These are phyloP conservation scores for Colletotrichum sidae DNA, from an alignment of 2,329 filamentous ascomycete species.

Conservation along the genomic window DNA sequence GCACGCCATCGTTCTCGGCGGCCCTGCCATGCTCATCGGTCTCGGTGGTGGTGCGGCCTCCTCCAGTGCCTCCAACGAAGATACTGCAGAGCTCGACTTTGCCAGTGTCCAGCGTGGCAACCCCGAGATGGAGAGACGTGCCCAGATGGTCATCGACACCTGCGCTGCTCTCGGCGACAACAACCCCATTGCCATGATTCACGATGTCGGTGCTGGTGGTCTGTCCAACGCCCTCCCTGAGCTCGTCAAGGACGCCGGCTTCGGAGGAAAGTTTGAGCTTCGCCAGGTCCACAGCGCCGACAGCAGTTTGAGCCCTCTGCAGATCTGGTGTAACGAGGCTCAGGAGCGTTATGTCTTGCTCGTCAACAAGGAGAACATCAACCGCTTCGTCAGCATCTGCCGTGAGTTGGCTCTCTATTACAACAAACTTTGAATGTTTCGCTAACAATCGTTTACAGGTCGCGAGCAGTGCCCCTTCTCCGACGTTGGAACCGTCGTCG, in stretches of 20 bases:
- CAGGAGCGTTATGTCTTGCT: slow-evolving; percentile 96
- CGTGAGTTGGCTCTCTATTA: slow-evolving; percentile 50
- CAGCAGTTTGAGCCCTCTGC: slow-evolving; percentile 90
- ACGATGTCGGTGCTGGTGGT: slow-evolving; percentile 96
- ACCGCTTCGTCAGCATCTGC: slow-evolving; percentile 77
- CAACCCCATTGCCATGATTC: slow-evolving; percentile 95
- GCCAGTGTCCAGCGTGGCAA: slow-evolving; percentile 97
- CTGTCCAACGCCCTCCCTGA: slow-evolving; percentile 80
- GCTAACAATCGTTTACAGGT: slow-evolving; percentile 53
- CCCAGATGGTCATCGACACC: slow-evolving; percentile 97
- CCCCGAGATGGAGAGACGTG: slow-evolving; percentile 93
- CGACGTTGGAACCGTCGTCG: slow-evolving; percentile 82
- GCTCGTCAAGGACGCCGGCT: slow-evolving; percentile 89
- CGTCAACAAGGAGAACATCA: slow-evolving; percentile 83
- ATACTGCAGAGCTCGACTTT: slow-evolving; percentile 93
- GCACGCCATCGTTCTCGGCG: slow-evolving; percentile 91
- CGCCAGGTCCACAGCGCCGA: slow-evolving; percentile 93
- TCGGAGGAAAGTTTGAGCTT: slow-evolving; percentile 93
- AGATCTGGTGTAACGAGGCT: slow-evolving; percentile 98
- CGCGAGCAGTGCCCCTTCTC: slow-evolving; percentile 94
- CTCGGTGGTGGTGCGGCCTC: slow-evolving; percentile 96
- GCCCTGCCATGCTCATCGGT: slow-evolving; percentile 97
- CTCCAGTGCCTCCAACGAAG: slow-evolving; percentile 87
- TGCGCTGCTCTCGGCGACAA: slow-evolving; percentile 86
- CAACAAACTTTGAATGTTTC: background rate